Base-by-base conservation (phyloP, 768 basidiomycete species). In the Plicaturopsis crispa region DNA sequence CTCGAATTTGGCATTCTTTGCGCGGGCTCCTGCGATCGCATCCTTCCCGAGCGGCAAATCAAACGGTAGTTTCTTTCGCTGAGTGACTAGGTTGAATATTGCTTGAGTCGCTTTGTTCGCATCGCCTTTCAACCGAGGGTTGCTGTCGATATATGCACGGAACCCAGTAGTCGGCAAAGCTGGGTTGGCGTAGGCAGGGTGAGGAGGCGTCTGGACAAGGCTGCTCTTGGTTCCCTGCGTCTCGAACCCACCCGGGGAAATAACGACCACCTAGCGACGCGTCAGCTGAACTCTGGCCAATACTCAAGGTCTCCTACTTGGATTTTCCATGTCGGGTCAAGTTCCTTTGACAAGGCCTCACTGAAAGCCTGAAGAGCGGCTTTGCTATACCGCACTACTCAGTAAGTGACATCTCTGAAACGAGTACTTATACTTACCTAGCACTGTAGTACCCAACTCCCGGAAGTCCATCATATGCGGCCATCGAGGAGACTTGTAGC, bases 401-500 rank as follows among this genome's bases (percentile, higher is more conserved):
- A 24, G 48, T 45, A 3, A 41, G 28, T 4, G 47, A 19, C 23
- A 22, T 11, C 16, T 7, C 14, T 31, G 12, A 19, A 8, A 31
- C 3, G 22, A 16, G 21, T 14, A 48, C 19, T 14, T 5, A 23
- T 3, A 33, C 48, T 38, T 23, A 61, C 57, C 49, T 36, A 14
- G 58, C 60, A 21, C 48, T 31, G 36, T 61, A 62, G 22, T 52
- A 39, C 10, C 48, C 48, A 3, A 35, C 37, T 3, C 34, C 45
- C 2, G 52, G 33, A 0, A 0, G 0, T 6, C 47, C 46, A 3
- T 2, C 2, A 14, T 62, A 13, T 0, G 53, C 63, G 13, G 44
- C 2, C 12, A 43, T 39, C 6, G 61, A 63, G 3, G 57, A 59
- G 33, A 53, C 36, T 31, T 68, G 63, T n/a, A 66, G 44, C 1